A percentile compares a stretch with the other conserved stretches of the same genome.
Conservation (phyloP, 331 rosid species). For the Arachis monticola region DNA sequence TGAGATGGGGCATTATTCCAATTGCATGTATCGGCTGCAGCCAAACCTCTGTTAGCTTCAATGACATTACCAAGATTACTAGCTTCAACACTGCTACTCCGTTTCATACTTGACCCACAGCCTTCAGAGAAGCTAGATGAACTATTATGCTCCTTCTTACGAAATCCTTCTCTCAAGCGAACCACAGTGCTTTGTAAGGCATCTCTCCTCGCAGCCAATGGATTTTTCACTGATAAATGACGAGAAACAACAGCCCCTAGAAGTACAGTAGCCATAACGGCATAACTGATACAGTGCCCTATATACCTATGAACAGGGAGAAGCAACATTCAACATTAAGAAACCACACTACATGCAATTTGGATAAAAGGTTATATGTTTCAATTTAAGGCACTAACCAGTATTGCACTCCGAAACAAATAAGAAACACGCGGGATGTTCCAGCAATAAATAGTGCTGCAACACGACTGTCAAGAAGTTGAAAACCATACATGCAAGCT, state of each 20-base stretch:
- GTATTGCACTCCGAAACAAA: constrained; percentile 97
- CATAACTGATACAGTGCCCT: constrained; percentile 99
- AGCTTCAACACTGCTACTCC: constrained; percentile 95
- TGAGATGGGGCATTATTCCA: constrained; percentile 78
- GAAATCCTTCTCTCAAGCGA: constrained; percentile 98
- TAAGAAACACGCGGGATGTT: constrained; percentile 92
- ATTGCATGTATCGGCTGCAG: constrained; percentile 75
- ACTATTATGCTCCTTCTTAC: constrained; percentile 91
- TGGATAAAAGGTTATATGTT: constrained; percentile 22
- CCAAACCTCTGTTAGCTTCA: constrained; percentile 66
- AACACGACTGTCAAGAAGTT: constrained; percentile 90
- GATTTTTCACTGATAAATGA: constrained; percentile 83
- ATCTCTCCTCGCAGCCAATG: constrained; percentile 98
- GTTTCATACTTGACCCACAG: constrained; percentile 97
- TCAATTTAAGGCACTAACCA: constrained; percentile 65
- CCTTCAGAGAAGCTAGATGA: constrained; percentile 99
- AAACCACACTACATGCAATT: constrained; percentile 36
- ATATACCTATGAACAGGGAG: constrained; percentile 69
- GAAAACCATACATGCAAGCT: constrained; percentile 94
- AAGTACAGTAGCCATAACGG: constrained; percentile 92
- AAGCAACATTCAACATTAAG: constrained; percentile 26
- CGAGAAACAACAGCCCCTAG: constrained; percentile 97
- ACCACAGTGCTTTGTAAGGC: constrained; percentile 97
- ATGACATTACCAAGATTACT: constrained; percentile 75
- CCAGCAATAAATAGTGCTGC: constrained; percentile 91